Evolutionary conservation across 306 rosid genomes (phyloP).

Genomic region (Cucumis hystrix): DNA sequence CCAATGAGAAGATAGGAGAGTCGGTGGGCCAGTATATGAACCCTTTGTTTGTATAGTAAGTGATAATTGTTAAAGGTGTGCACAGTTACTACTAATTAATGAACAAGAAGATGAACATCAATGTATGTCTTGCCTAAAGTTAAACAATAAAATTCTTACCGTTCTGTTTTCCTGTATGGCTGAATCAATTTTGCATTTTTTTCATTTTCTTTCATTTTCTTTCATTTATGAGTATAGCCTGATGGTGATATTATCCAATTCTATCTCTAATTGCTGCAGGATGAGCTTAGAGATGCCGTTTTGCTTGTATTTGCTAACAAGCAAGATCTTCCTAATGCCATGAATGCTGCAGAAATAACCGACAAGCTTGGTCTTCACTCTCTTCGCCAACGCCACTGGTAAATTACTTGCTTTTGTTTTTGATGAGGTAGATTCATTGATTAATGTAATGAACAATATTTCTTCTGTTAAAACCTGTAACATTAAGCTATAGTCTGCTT

Average conservation of each 20-base stretch:
- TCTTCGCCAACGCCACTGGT: constrained; percentile 61
- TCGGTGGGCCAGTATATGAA: background rate
- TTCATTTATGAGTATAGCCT: background rate
- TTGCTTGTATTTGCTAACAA: constrained; percentile 95
- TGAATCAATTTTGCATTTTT: background rate
- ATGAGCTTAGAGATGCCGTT: constrained; percentile 91
- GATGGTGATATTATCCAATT: background rate
- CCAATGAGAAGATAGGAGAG: background rate
- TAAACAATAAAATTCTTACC: background rate
- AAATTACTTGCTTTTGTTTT: background rate
- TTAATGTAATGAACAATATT: background rate
- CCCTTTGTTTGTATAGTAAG: background rate
- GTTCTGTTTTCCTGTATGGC: background rate
- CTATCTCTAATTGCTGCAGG: constrained; percentile 35
- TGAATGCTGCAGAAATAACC: constrained; percentile 98
- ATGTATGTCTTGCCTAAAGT: background rate
- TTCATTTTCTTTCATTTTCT: too few species aligned
- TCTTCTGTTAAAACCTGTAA: background rate
- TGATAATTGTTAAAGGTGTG: background rate
- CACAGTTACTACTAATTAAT: background rate
- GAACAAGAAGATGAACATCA: background rate
- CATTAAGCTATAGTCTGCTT: background rate
- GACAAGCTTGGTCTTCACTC: constrained; percentile 97
- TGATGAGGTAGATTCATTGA: background rate
- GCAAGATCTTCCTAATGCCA: constrained; percentile 99